Evolutionary conservation across 441 rosid genomes (phyloP).

Genomic region (Theobroma grandiflorum): DNA sequence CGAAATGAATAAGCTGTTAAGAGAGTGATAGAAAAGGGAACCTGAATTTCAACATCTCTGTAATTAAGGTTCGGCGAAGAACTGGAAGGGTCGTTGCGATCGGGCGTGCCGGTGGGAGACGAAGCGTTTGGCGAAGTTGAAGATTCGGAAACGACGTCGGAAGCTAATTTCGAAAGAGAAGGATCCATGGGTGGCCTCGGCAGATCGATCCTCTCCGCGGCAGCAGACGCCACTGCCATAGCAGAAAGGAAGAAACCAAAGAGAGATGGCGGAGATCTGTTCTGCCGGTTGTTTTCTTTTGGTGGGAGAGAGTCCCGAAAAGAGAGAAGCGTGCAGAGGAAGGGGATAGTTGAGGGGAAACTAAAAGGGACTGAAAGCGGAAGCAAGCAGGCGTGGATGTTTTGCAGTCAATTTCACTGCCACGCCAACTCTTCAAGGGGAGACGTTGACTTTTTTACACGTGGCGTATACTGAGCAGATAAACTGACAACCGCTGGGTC

Average conservation of each 20-base stretch:
- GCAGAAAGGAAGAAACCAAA: conserved; percentile 25
- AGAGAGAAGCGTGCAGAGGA: background rate
- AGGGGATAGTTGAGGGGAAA: conserved; percentile 40
- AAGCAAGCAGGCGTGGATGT: background rate
- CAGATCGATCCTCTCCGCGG: conserved; percentile 44
- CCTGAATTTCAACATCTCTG: conserved; percentile 67
- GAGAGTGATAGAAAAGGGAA: conserved; percentile 20
- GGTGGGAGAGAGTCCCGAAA: background rate
- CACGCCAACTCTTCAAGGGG: background rate
- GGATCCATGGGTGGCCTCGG: conserved; percentile 40
- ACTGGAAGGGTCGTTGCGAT: conserved; percentile 54
- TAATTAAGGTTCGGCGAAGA: conserved; percentile 52
- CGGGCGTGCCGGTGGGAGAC: conserved; percentile 53
- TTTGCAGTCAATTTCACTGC: conserved; percentile 36
- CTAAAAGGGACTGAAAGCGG: conserved; percentile 30
- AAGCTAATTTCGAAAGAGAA: conserved; percentile 42
- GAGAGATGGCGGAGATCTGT: conserved; percentile 29
- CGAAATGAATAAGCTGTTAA: background rate
- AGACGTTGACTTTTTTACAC: conserved; percentile 31
- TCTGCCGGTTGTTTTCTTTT: background rate
- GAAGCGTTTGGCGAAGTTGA: conserved; percentile 42
- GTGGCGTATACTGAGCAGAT: conserved; percentile 14
- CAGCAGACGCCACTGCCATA: conserved; percentile 63
- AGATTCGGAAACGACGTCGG: conserved; percentile 47
- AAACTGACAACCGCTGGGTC: background rate